phyloP scores from a whole-genome alignment of 2,329 filamentous ascomycete species.

The Monosporascus sp. region DNA sequence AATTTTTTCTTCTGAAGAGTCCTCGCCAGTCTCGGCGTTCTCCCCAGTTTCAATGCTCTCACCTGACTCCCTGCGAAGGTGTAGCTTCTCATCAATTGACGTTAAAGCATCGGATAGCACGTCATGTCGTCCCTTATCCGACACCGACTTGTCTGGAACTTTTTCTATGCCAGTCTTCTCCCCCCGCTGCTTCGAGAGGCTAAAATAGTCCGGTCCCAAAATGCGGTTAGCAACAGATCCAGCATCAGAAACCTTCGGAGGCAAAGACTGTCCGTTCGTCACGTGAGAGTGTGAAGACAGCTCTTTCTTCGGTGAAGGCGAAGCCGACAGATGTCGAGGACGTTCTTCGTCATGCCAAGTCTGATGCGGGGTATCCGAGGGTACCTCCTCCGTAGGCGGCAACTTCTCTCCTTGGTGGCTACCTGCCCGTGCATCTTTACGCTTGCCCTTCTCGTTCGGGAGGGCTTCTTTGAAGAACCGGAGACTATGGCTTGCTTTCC shows the following conservation, averaged over 20 bases:
- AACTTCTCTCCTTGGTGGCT: conserved; percentile 34
- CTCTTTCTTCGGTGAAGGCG: conserved; percentile 19
- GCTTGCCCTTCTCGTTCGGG: conserved; percentile 52
- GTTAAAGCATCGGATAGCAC: conserved; percentile 6
- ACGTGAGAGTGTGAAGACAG: conserved; percentile 11
- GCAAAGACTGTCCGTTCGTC: conserved; percentile 14
- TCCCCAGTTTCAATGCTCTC: conserved; percentile 33
- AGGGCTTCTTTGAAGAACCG: conserved; percentile 63
- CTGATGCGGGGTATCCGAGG: conserved; percentile 10
- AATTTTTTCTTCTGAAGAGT: conserved; percentile 77
- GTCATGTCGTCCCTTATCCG: conserved; percentile 2
- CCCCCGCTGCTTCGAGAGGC: conserved; percentile 11
- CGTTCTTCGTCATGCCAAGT: conserved; percentile 10
- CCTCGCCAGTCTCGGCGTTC: conserved; percentile 44
- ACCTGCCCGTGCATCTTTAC: conserved; percentile 38
- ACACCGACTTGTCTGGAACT: conserved; percentile 1
- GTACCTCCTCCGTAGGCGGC: conserved; percentile 29
- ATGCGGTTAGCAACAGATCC: conserved; percentile 9
- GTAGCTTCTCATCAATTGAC: conserved; percentile 6
- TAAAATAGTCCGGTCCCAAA: conserved; percentile 20
- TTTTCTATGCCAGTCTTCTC: conserved; percentile 8
- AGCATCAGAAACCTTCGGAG: conserved; percentile 8
- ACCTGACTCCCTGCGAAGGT: conserved; percentile 31
- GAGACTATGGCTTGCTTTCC: conserved; percentile 62
- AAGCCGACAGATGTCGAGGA: conserved; percentile 14